Base-by-base conservation (phyloP, 441 rosid genomes). In the Eutrema salsugineum region DNA sequence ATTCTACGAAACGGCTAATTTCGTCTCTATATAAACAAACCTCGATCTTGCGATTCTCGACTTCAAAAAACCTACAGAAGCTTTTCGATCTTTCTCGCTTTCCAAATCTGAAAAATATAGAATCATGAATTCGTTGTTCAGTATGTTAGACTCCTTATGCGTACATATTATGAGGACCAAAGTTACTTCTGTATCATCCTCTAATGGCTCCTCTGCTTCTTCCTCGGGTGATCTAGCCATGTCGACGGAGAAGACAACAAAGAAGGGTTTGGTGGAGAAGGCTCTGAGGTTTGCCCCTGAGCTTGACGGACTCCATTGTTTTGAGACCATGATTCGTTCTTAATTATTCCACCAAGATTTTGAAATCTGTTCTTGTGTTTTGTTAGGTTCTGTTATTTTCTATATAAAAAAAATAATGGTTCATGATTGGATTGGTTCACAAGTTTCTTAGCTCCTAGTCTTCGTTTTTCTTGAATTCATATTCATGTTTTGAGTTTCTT, bases 231-330 rank as follows among this genome's bases (percentile, higher is more conserved):
- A 15, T 62, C 11, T 44, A 50, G 69, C 35, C n/a, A 11, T 24
- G 20, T 27, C 14, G n/a, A 22, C 6, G 60, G 43, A 73, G 71
- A 24, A 66, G 19, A 32, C 38, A 57, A 2, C 58, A 48, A 48
- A 64, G 50, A 56, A 64, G 38, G 16, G 28, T 32, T 49, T 32
- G 35, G 8, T 50, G 65, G 22, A 46, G 38, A 22, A 70, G 33
- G 0, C 8, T 16, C 33, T n/a, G 2, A 65, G 49, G 8, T 16
- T 72, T 47, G 71, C 33, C 1, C 77, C 66, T 0, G 44, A 73
- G 66, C 58, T 47, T 36, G 66, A 73, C 4, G 77, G 77, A 6
- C 59, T 73, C 38, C 65, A 65, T 10, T 73, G 71, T 60, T 73
- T 73, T 32, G 66, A 72, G 64, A 55, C 77, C 27, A 35, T 55